Percentiles rank a stretch among this genome's conserved stretches.
These are phyloP conservation scores for Lasiosphaeria miniovina DNA, from an alignment of 495 filamentous ascomycete species.

Conservation along the genomic window DNA sequence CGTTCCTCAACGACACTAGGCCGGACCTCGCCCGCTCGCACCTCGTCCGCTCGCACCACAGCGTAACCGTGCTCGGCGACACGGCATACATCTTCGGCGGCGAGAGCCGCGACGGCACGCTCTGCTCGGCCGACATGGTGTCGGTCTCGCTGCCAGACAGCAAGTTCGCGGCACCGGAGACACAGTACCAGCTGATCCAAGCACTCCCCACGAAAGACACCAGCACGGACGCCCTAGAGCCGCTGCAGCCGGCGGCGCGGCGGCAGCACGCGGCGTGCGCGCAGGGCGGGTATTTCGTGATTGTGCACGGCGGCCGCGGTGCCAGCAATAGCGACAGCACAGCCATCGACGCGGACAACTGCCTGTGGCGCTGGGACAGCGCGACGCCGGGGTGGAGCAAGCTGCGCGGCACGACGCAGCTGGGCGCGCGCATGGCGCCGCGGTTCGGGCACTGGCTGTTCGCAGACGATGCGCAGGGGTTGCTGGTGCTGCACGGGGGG, in stretches of 20 bases:
- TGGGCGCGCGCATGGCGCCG: constrained; percentile 18
- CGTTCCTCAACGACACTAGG: constrained; percentile 21
- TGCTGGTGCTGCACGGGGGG: constrained; percentile 46
- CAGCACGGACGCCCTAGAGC: constrained; percentile 32
- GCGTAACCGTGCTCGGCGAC: constrained; percentile 43
- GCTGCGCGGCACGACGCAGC: constrained; percentile 20
- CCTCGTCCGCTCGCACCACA: constrained; percentile 47
- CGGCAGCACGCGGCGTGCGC: constrained; percentile 43
- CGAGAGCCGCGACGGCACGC: constrained; percentile 29
- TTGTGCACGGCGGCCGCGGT: constrained; percentile 46
- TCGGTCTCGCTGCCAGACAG: constrained; percentile 39
- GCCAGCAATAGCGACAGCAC: constrained; percentile 17
- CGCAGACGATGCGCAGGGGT: constrained; percentile 24
- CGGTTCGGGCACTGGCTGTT: constrained; percentile 28
- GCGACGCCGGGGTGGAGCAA: constrained; percentile 35
- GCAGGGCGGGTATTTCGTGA: constrained; percentile 30
- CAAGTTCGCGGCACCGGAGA: constrained; percentile 4
- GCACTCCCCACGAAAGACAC: constrained; percentile 23
- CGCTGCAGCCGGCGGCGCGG: constrained; percentile 37
- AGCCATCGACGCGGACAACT: constrained; percentile 39
- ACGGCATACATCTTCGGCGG: constrained; percentile 55
- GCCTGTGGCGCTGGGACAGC: constrained; percentile 49
- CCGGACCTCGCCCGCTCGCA: constrained; percentile 37
- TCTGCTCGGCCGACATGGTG: constrained; percentile 48
- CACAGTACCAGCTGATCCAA: constrained; percentile 12